Base-by-base conservation (phyloP, 2,329 filamentous ascomycete species). In the Chrysosphaeria jannelii region DNA sequence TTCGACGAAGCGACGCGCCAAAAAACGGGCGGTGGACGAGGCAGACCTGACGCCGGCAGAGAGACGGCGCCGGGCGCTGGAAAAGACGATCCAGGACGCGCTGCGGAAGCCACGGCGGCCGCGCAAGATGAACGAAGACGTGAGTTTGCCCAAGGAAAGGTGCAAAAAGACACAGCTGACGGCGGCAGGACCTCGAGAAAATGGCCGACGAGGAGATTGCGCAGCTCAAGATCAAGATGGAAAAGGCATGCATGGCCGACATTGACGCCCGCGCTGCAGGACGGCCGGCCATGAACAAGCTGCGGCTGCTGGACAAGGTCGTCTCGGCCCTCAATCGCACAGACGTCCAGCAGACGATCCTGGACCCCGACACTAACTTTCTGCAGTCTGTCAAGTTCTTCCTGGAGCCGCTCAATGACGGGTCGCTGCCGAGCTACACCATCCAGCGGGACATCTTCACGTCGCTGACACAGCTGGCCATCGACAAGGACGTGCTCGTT, bases 311-410 rank as follows among this genome's bases (percentile, higher is more conserved):
- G 10, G 79, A 81, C 2, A 70, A 90, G 40, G 85, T 97, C 9
- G 67, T 79, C 22, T 64, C 66, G 20, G 55, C 93, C 11, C 57
- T 97, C 29, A 91, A 88, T 42, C 72, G 78, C 36, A 89, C 81
- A 43, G 76, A 72, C 25, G 62, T 81, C 14, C 74, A 72, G 38
- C 57, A 75, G 34, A 70, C 72, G 14, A 66, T 93, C 23, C 64
- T 91, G 19, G 81, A 91, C 34, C 81, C 81, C 0, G 85, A 97
- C 38, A 88, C 71, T 39, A 91, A 93, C 47, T 70, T 97, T 30
- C 51, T 97, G 19, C 76, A 89, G 44, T 74, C 79, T 9, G 76
- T 97, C 37, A 78, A 81, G 39, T 93, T 89, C 56, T 93, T 93
- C 55, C 59, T 97, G 12, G 85, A 97, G 41, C 85, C 85, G 1